These are phyloP conservation scores for Thymus mandschuricus DNA, from an alignment of 257 asterid genomes.

Conservation along the genomic window DNA sequence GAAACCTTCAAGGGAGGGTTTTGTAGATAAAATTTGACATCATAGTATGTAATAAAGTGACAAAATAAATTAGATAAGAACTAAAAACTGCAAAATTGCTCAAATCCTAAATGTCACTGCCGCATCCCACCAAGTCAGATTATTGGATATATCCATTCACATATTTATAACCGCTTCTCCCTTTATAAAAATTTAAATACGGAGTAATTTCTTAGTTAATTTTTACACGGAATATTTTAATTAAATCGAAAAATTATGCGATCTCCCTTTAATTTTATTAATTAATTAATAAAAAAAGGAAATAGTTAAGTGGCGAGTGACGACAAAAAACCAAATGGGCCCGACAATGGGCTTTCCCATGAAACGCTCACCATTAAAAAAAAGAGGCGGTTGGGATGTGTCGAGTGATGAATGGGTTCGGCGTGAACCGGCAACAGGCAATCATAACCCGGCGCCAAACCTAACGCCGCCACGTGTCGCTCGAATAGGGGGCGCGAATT, in stretches of 20 bases:
- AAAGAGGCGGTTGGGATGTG: conserved; percentile 31
- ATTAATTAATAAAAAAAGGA: not conserved
- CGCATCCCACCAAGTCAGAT: not conserved
- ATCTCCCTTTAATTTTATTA: too few species aligned
- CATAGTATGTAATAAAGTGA: not conserved
- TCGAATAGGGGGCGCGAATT: conserved; percentile 1
- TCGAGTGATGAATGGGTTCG: conserved; percentile 27
- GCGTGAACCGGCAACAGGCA: conserved; percentile 30
- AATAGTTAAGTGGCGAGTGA: conserved; percentile 1
- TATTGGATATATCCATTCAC: too few species aligned
- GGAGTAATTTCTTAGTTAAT: too few species aligned
- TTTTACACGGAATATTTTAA: too few species aligned
- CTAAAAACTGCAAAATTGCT: not conserved
- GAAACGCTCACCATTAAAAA: conserved; percentile 13
- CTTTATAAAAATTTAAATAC: too few species aligned
- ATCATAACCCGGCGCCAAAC: conserved; percentile 24
- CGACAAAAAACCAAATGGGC: conserved; percentile 19
- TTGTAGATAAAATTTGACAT: not conserved
- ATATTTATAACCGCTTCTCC: too few species aligned
- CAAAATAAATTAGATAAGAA: not conserved
- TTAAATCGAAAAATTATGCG: too few species aligned
- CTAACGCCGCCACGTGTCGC: conserved; percentile 39
- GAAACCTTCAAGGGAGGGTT: not conserved
- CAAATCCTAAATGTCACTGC: not conserved
- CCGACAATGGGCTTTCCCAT: conserved; percentile 12